Evolutionary conservation across 768 basidiomycete species (phyloP), one percentile per base, ranked within the genome.

Genomic region (Rhizopogon salebrosus): DNA sequence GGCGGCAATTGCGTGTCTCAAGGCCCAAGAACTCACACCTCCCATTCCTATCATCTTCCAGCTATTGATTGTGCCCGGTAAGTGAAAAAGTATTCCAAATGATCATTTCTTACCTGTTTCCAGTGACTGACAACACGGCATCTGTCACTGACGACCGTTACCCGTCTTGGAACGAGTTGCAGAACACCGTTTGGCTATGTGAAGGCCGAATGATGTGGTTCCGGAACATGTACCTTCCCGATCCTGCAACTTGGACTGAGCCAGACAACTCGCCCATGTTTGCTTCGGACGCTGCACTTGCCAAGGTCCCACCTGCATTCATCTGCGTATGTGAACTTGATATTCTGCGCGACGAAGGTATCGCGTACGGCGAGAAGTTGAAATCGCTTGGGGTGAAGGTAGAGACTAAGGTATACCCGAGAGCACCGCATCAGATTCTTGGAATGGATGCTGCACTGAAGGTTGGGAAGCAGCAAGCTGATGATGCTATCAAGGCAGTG

Each of bases 231-330:
- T 89, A 89, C 65, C 75, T 87, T 18, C 85, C 87, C 0, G 79
- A 84, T 58, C 60, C 73, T 53, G 72, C 68, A 35, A 84, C 86
- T 48, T 73, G 80, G 70, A 69, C 70, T 0, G 80, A 83, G 45
- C 87, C 85, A 83, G 82, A 84, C 54, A 80, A 78, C 23, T 88
- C 86, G 3, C 87, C 87, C 0, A 70, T 84, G n/a, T 83, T 85
- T 42, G 87, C 86, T 1, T 83, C 85, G 0, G 75, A 76, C 9
- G 75, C 75, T 31, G 63, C 79, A 31, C 64, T 87, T 54, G 65
- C 62, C 43, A 77, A 75, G 51, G 67, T 75, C 2, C 84, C 85
- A 0, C 75, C 70, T 13, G 75, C 84, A 4, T 87, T 80, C 80
- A 76, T 87, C 38, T 82, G 68, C 0, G 79, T 87, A 3, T 76